Base-by-base conservation (phyloP, 805 yeast species). In the Peterozyma toletana region DNA sequence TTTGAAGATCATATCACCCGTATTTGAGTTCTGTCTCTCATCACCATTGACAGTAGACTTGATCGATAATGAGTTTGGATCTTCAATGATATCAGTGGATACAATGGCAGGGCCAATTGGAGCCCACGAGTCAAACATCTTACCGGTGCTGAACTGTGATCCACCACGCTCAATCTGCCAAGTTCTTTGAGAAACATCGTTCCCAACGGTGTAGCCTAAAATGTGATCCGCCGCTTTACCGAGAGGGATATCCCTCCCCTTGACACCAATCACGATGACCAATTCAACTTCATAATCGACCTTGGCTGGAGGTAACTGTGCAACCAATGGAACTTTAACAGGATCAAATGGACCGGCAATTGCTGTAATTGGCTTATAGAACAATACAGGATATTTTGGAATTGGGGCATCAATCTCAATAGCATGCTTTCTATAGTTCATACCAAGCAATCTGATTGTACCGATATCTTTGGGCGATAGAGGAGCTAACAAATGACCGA, bases 91-190 rank as follows among this genome's bases (percentile, higher is more conserved):
- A 15, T 56, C 49, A 1, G 56, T 44, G 2, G 73, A 58, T 3
- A 73, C 76, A 39, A 77, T 62, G 7, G 70, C 73, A 5, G 82
- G 82, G 2, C 81, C 82, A 42, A 76, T 53, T 17, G 82, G 82
- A 2, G 80, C 78, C 70, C 72, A 76, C 3, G 70, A 70, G 46
- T 77, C 82, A 50, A 70, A 75, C 69, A 69, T 68, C 57, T 77
- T 77, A 10, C 78, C 76, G 10, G 68, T 56, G 34, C 67, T 59
- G 67, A 75, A 77, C 50, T 77, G 82, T 15, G 77, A 64, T 3
- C 79, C 78, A 31, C 78, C 78, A 33, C 70, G 61, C 40, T 68
- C 64, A 39, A 66, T 61, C 53, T 77, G 81, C 81, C 80, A 75
- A n/a, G 67, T 68, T 44, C 82, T 62, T 50, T 74, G 78, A 11